A percentile compares a stretch with the other conserved stretches of the same genome.
These are phyloP conservation scores for Calamus simplicifolius DNA, from an alignment of 176 grass and related monocot species.

Conservation along the genomic window DNA sequence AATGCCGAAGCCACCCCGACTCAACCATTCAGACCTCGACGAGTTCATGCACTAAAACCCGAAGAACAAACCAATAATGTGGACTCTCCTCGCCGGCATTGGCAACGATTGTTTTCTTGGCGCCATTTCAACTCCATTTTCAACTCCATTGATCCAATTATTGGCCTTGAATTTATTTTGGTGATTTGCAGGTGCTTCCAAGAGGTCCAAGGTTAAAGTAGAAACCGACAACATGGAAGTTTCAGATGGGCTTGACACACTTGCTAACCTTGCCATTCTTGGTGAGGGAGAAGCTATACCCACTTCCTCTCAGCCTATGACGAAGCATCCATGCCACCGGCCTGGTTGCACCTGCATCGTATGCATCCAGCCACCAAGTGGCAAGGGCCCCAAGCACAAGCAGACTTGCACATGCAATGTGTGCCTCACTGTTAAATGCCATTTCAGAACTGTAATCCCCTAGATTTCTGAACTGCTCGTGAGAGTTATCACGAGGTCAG, in stretches of 20 bases:
- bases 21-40: too few species aligned
- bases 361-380: conserved; percentile 98
- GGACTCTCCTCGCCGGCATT: too few species aligned
- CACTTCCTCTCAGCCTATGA: conserved; percentile 54
- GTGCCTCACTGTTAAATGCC: conserved; percentile 81
- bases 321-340: conserved; percentile 81
- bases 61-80: too few species aligned
- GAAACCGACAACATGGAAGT: conserved; percentile 40
- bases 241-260: conserved; percentile 77
- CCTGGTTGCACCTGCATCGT: conserved; percentile 97
- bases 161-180: neutral
- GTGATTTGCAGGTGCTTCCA: conserved; percentile 38
- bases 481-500: too few species aligned
- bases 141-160: too few species aligned
- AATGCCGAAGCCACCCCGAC: too few species aligned
- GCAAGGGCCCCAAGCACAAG: conserved; percentile 98
- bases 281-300: conserved; percentile 68
- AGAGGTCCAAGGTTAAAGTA: conserved; percentile 49
- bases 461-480: too few species aligned
- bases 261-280: conserved; percentile 93
- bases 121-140: too few species aligned
- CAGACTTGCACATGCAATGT: conserved; percentile 89
- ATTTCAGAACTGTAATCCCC: too few species aligned
- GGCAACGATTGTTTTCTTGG: too few species aligned
- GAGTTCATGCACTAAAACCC: too few species aligned